Base-by-base conservation (phyloP, 2,329 filamentous ascomycete species). In the Colletotrichum paranaense region DNA sequence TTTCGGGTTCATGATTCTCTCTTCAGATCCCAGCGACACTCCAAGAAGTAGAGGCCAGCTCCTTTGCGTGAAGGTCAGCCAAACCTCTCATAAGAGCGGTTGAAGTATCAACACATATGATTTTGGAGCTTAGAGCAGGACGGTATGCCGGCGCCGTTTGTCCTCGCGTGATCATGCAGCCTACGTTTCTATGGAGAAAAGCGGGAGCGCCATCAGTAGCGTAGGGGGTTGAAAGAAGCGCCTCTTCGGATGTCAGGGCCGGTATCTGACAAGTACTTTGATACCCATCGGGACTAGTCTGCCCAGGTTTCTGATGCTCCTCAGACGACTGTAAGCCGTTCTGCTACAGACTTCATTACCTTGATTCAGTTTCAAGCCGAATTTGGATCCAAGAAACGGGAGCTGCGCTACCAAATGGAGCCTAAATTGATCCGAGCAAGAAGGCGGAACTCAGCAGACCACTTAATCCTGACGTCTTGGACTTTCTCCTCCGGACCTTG, bases 191-290 rank as follows among this genome's bases (percentile, higher is more conserved):
- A 55, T 32, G 42, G 38, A 53, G 24, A 11, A 30, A 28, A 26
- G 35, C 42, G 9, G 11, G 38, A 35, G 58, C 30, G 68, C 62
- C 68, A 62, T 38, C 16, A 46, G 55, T 42, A 42, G 55, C 22
- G 35, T 24, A 22, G 67, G 56, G 32, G 30, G 42, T 12, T 22
- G 67, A 22, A 35, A 22, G 49, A 42, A 62, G 67, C 67, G 67
- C 28, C 30, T 62, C 57, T 2, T n/a, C 71, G 71, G 71, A 71
- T 62, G n/a, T 1, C 16, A 73, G 71, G 71, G 26, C 71, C 71
- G 71, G 19, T 62, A 35, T 67, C 67, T 66, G 67, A 73, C 35
- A 52, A 24, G n/a, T 14, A 22, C 12, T 28, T 24, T 52, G 66
- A 49, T 9, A 12, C 49, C 11, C 12, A 62, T 67, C 1, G 9